Base-by-base conservation (phyloP, 163 green algal genomes). In the Scenedesmus sp. region DNA sequence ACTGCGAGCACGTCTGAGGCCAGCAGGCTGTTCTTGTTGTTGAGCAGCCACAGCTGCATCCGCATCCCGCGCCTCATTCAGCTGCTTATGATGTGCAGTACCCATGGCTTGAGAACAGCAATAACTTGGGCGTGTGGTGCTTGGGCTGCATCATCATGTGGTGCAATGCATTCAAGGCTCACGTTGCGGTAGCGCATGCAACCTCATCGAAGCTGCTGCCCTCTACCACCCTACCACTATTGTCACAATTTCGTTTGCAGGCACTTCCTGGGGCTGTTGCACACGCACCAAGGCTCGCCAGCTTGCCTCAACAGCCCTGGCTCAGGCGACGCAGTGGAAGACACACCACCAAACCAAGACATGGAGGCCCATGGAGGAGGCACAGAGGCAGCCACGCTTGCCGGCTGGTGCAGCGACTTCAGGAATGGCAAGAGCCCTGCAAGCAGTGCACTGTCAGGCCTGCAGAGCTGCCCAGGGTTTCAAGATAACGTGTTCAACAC, bases 401-500 rank as follows among this genome's bases (percentile, higher is more conserved):
- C 76, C 3, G 76, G 76, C 26, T 84, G 76, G 76, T 84, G 76
- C 76, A 56, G 34, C 76, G 8, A 84, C 76, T 56, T 84, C 34
- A 5, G 76, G 2, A 84, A 54, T n/a, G 76, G 76, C 76, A 84
- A 56, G 76, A n/a, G 10, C 23, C 76, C 76, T 3, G 34, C 76
- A 18, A 56, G 34, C 9, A n/a, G 2, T 54, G 26, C 76, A 16
- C 18, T 84, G 34, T 84, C 76, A 56, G 34, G 26, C 26, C 12
- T 59, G 10, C 46, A 54, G 13, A 84, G 76, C 26, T 84, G 76
- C 26, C 76, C 76, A 18, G 76, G 76, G 34, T 59, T 59, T 56
- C 76, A 84, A 56, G 76, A 84, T 56, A 84, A 56, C 76, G 8
- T 84, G 76, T 56, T 84, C 76, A 84, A 84, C 76, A 56, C 46